Base-by-base conservation (phyloP, 2,329 filamentous ascomycete species). In the Diaporthe ampelina region DNA sequence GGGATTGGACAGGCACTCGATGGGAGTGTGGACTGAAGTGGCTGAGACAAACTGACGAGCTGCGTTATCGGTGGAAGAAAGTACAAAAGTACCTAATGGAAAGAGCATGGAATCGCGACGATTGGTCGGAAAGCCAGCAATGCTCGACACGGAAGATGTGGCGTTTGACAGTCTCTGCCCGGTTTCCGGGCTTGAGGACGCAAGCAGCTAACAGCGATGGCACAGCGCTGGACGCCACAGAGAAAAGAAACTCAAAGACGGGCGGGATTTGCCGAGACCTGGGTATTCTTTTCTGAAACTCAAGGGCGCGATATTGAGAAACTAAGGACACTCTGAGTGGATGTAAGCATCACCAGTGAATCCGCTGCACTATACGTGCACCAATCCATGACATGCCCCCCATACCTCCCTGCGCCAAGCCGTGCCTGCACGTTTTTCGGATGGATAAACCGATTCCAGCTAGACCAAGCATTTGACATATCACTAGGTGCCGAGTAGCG, bases 371-470 rank as follows among this genome's bases (percentile, higher is more conserved):
- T n/a, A 24, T 26, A 19, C 59, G 43, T 65, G 26, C 5, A 67
- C 40, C n/a, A 7, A 61, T 17, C 13, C n/a, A 26, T 43, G 8
- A 3, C n/a, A 19, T 26, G 8, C 2, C 37, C 37, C 37, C 21
- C 45, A 17, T 52, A 6, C 21, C 29, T 50, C 63, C 29, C 29
- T 24, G 43, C 63, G 63, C 63, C 45, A 67, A 67, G 63, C 29
- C 45, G 26, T 67, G 45, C 45, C 61, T 52, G 58, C 58, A 61
- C 57, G 29, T 61, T 26, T n/a, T 52, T 67, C 61, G 45, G 45
- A 24, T 37, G 21, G 13, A 19, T 37, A 15, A 29, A n/a, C 63
- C 13, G 21, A 52, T 48, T 67, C 8, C 13, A 52, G 63, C 29
- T 50, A 67, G 63, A 15, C 45, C 52, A 19, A 40, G n/a, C 32